Conservation (phyloP, 495 filamentous ascomycete species). For the Xanthoparmelia taractica region DNA sequence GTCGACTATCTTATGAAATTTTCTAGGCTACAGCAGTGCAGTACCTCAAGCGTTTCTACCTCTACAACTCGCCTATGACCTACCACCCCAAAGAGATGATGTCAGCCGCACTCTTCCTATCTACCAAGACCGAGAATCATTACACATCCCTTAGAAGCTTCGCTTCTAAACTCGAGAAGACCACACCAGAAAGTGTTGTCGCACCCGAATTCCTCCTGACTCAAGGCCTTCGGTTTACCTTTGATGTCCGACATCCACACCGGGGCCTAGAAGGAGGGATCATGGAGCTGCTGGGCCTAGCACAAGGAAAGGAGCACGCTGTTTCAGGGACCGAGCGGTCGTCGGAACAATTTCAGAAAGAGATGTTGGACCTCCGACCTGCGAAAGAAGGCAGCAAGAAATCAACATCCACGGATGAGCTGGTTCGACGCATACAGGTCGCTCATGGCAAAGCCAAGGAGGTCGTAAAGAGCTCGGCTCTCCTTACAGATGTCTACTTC, state of each 20-base stretch:
- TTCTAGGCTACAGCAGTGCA: conserved; percentile 76
- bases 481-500: conserved; percentile 90
- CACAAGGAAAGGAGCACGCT: conserved; percentile 42
- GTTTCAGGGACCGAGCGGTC: conserved; percentile 34
- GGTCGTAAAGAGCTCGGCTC: conserved; percentile 66
- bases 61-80: conserved; percentile 89
- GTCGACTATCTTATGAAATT: background rate
- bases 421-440: conserved; percentile 45
- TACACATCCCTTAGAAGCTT: conserved; percentile 65
- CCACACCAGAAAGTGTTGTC: conserved; percentile 67
- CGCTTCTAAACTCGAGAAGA: conserved; percentile 52
- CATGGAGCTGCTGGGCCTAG: conserved; percentile 70
- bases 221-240: conserved; percentile 86
- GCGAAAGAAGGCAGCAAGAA: conserved; percentile 11
- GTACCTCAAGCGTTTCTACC: conserved; percentile 89
- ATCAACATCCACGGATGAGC: conserved; percentile 12
- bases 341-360: conserved; percentile 33
- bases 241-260: conserved; percentile 87
- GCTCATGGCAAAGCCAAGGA: conserved; percentile 66
- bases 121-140: conserved; percentile 81
- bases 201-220: conserved; percentile 86
- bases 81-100: conserved; percentile 85
- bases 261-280: conserved; percentile 75
- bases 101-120: conserved; percentile 79
- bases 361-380: conserved; percentile 29